Evolutionary conservation across 495 filamentous ascomycete species (phyloP), one percentile per base, ranked within the genome.

Genomic region (Xylaria intraflava): DNA sequence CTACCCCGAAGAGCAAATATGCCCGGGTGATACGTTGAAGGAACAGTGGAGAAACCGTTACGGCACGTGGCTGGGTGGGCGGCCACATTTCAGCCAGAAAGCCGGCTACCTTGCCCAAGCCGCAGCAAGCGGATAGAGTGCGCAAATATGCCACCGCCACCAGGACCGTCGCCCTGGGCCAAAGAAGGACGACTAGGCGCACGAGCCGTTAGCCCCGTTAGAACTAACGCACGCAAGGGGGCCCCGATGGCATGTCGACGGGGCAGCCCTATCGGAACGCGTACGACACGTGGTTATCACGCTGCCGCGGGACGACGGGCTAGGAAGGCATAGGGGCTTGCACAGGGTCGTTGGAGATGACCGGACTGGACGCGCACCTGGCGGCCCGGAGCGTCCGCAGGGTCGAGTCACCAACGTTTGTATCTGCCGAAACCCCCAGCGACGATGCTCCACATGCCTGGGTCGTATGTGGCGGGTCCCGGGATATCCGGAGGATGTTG

Each of bases 351-450:
- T n/a, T n/a, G n/a, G 10, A 11, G 49, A 36, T 40, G 30, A 33
- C 46, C 52, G 53, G 59, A 44, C 56, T 62, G 48, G 43, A 56
- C n/a, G 22, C 20, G 14, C 17, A 46, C 23, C 14, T 33, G 31
- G 31, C 31, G 31, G 27, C 27, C 27, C 27, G 27, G 9, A 29
- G 27, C 27, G 9, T 29, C 4, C 27, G 4, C 27, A 9, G 27
- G 27, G 27, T 9, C 27, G 4, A 9, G 27, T 9, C 9, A 29
- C 4, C 27, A 9, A 29, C 9, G 27, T 9, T 4, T 9, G 27
- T 29, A 29, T 6, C 31, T 33, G 31, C 31, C 2, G 14, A 33
- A 12, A 33, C 7, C 2, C 31, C 10, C 10, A 4, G 27, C 4
- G 27, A 29, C 27, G 27, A 9, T 29, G 27, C 6, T 33, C 5